These are phyloP conservation scores for Candida manassasensis DNA, from an alignment of 805 yeast species.

Conservation along the genomic window DNA sequence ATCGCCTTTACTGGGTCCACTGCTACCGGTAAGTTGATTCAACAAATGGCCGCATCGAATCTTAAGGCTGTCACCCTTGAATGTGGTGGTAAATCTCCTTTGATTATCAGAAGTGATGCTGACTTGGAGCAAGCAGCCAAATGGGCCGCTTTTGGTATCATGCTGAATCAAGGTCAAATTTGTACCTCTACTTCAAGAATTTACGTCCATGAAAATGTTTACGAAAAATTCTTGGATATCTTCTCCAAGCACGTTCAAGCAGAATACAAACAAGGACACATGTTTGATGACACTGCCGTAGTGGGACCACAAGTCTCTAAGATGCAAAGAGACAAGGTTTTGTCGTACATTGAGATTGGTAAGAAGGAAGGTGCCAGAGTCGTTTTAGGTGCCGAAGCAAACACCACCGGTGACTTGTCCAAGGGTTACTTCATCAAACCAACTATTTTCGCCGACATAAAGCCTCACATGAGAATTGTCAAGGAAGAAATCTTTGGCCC, in stretches of 20 bases:
- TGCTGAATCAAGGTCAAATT: slow-evolving; percentile 63
- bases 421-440: slow-evolving; percentile 71
- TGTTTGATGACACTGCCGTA: slow-evolving; percentile 43
- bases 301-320: slow-evolving; percentile 63
- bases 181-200: slow-evolving; percentile 66
- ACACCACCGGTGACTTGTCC: slow-evolving; percentile 32
- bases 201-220: slow-evolving; percentile 51
- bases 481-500: slow-evolving; percentile 89
- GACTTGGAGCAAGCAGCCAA: slow-evolving; percentile 60
- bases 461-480: slow-evolving; percentile 58
- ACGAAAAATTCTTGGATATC: slow-evolving; percentile 46
- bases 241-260: slow-evolving; percentile 43
- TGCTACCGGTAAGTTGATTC: slow-evolving; percentile 61
- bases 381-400: slow-evolving; percentile 39
- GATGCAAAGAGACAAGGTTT: slow-evolving; percentile 51
- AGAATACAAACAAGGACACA: slow-evolving; percentile 53
- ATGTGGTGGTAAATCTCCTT: slow-evolving; percentile 72
- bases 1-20: slow-evolving; percentile 67
- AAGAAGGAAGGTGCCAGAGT: slow-evolving; percentile 42
- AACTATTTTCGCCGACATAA: slow-evolving; percentile 69
- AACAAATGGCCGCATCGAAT: slow-evolving; percentile 54
- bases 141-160: slow-evolving; percentile 64
- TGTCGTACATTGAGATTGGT: slow-evolving; percentile 38
- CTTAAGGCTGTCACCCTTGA: slow-evolving; percentile 64
- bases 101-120: slow-evolving; percentile 59